Conservation (phyloP, 495 filamentous ascomycete species). For the Massariosphaeria phaeospora region DNA sequence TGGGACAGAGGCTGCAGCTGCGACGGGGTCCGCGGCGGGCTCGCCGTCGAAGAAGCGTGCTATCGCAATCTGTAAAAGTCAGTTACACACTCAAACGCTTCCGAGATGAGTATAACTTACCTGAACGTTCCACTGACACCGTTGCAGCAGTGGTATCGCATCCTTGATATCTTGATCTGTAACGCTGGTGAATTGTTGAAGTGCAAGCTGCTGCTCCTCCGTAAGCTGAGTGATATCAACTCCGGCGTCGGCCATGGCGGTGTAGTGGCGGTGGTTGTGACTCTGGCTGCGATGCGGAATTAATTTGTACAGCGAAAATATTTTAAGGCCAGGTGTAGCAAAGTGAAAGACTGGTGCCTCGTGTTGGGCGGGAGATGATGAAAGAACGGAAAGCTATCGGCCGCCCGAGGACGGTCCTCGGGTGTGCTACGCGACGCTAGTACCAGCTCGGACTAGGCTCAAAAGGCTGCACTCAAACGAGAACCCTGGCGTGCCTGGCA, state of each 20-base stretch:
- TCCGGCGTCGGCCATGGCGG: conserved; percentile 36
- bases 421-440: neutral
- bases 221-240: conserved; percentile 67
- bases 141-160: conserved; percentile 72
- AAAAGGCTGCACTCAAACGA: neutral
- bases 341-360: neutral
- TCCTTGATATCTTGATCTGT: conserved; percentile 74
- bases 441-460: neutral
- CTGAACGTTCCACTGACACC: conserved; percentile 95
- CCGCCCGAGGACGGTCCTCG: neutral
- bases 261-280: neutral
- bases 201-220: conserved; percentile 66
- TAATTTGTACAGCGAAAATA: neutral
- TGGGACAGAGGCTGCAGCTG: conserved; percentile 46
- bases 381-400: neutral
- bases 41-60: conserved; percentile 98
- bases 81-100: conserved; percentile 24
- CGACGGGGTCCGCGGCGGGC: conserved; percentile 61
- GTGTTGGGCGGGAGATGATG: conserved; percentile 1
- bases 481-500: too few relatives aligned
- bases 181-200: conserved; percentile 83
- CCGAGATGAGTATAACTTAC: conserved; percentile 44
- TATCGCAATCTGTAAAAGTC: conserved; percentile 69
- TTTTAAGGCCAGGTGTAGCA: neutral
- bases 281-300: neutral